Base-by-base conservation (phyloP, 108 stramenopile genomes). In the Aureococcus anophagefferens region DNA sequence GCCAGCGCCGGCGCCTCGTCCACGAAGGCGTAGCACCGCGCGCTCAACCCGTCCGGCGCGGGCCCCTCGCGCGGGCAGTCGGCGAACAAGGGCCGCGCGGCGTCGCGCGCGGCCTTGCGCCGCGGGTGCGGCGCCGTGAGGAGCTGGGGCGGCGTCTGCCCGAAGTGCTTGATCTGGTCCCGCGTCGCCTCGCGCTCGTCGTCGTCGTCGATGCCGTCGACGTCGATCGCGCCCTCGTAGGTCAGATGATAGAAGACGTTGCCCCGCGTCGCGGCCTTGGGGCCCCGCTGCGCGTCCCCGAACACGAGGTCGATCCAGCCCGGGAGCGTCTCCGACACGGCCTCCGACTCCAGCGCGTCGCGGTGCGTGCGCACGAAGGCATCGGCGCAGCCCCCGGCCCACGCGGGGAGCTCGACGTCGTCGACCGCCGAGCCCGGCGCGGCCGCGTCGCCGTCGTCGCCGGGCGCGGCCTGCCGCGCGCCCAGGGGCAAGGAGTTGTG, bases 161-260 rank as follows among this genome's bases (percentile, higher is more conserved):
- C 87, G 44, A 83, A 87, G 46, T 87, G 84, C 17, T 33, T 68
- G 62, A 87, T 80, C 62, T 87, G 87, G 35, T 67, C 80, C 74
- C 84, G 76, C 9, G 92, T 95, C 29, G 96, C 95, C 29, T 87
- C 85, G 35, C 94, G 74, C 72, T 94, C 89, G 36, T 91, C 85
- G 33, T 85, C 83, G 71, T 96, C 94, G 7, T 81, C 79, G 74
- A 99, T 94, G 9, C 86, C 76, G 46, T 94, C 92, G 30, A 94
- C 71, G 76, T 99, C 95, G 34, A 99, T 94, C 69, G 94, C 88
- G 31, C 96, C 96, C 73, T 94, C 94, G 78, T 99, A 99, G 15
- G 95, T 99, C 33, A 97, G 86, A 79, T 97, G 94, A 35, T 94
- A 94, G 84, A 96, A 99, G 3, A 88, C 91, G 75, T 99, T 99